Conservation (phyloP, 2,329 filamentous ascomycete genomes). For the Aspergillus hiratsukae region DNA sequence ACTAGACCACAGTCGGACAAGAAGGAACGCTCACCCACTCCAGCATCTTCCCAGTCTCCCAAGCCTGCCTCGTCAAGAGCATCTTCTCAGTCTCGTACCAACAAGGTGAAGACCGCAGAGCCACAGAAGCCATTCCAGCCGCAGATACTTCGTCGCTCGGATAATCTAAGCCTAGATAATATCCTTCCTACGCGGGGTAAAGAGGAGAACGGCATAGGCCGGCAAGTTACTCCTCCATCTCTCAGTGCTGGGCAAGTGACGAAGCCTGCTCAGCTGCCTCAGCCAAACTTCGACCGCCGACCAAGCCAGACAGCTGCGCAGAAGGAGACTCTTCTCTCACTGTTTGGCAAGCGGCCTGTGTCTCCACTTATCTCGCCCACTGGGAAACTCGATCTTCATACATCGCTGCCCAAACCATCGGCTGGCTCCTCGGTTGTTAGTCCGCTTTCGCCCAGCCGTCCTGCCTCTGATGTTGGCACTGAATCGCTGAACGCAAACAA, state of each 20-base stretch:
- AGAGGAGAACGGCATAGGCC: conserved; percentile 15
- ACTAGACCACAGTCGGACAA: conserved; percentile 30
- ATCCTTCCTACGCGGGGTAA: conserved; percentile 25
- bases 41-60: conserved; percentile 1
- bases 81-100: conserved; percentile 10
- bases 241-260: conserved; percentile 9
- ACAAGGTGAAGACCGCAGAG: conserved; percentile 27
- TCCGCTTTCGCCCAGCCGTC: conserved; percentile 25
- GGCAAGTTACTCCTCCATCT: conserved; percentile 8
- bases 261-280: conserved; percentile 12
- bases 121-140: conserved; percentile 48
- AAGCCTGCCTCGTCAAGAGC: conserved; percentile 6
- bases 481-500: conserved; percentile 47
- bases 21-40: conserved; percentile 18
- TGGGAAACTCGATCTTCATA: conserved; percentile 17
- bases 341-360: conserved; percentile 53
- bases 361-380: conserved; percentile 21
- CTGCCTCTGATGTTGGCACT: conserved; percentile 29
- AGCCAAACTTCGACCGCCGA: conserved; percentile 30
- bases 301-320: conserved; percentile 43
- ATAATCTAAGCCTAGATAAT: conserved; percentile 31
- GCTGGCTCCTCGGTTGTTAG: conserved; percentile 24
- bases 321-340: conserved; percentile 52
- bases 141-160: conserved; percentile 50
- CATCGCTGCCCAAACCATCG: conserved; percentile 16